Conservation (phyloP, 2,329 filamentous ascomycete species). For the Apiospora arundinis region DNA sequence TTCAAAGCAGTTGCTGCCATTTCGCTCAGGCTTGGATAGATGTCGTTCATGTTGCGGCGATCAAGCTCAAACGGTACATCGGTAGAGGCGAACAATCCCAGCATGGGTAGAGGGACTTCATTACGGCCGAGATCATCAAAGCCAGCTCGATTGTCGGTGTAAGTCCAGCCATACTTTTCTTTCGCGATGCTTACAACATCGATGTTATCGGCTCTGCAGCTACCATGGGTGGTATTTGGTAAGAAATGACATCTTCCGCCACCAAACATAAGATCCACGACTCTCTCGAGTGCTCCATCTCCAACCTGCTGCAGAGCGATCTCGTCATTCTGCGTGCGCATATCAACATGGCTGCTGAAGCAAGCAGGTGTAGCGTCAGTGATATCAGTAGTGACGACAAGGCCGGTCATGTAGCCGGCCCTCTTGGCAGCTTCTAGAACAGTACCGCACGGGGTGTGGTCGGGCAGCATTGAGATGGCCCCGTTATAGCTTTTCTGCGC, state of each 20-base stretch:
- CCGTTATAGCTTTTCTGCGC: constrained; percentile 95
- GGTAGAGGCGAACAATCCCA: constrained; percentile 81
- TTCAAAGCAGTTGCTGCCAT: constrained; percentile 86
- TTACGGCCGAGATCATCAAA: constrained; percentile 77
- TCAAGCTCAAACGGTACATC: constrained; percentile 97
- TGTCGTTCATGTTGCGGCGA: constrained; percentile 75
- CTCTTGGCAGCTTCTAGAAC: constrained; percentile 92
- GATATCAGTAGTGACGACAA: constrained; percentile 93
- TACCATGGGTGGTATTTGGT: constrained; percentile 78
- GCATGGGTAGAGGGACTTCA: constrained; percentile 74
- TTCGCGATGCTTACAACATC: constrained; percentile 77
- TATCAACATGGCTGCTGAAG: constrained; percentile 87
- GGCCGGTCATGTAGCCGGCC: constrained; percentile 87
- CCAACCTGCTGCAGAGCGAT: constrained; percentile 94
- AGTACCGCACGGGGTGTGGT: constrained; percentile 87
- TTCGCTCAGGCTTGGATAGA: constrained; percentile 88
- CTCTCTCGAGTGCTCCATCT: constrained; percentile 81
- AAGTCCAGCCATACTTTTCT: constrained; percentile 79
- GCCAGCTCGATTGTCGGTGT: constrained; percentile 71
- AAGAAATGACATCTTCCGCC: constrained; percentile 94
- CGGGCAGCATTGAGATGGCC: constrained; percentile 87
- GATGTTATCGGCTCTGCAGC: constrained; percentile 80
- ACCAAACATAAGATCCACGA: constrained; percentile 91
- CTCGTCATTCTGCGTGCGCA: constrained; percentile 81
- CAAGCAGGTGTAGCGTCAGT: constrained; percentile 97